A percentile compares a stretch with the other conserved stretches of the same genome.
Evolutionary conservation across 495 filamentous ascomycete species (phyloP).

Genomic region (Annulohypoxylon nitens): DNA sequence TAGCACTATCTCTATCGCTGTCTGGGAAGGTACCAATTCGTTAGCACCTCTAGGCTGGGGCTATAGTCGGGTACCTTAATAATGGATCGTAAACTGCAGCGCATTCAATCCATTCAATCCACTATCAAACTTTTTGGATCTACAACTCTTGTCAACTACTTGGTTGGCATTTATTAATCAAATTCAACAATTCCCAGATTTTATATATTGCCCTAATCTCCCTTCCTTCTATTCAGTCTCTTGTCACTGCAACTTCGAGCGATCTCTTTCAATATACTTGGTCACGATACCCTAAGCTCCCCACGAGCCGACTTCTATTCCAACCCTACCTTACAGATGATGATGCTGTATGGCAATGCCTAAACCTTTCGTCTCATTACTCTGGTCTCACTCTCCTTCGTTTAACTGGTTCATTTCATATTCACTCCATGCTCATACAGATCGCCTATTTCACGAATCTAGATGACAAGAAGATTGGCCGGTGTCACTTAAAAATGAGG

Average conservation of each 20-base stretch:
- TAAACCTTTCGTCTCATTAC: conserved; percentile 9
- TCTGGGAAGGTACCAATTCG: not conserved
- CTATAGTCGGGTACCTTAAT: not conserved
- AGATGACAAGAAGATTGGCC: conserved; percentile 22
- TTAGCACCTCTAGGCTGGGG: not conserved
- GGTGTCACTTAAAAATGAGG: conserved; percentile 4
- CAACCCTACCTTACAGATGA: conserved; percentile 12
- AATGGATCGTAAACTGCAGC: not conserved
- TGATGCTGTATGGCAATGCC: conserved; percentile 20
- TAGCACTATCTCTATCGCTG: not conserved
- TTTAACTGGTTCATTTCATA: conserved; percentile 26
- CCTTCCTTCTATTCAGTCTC: conserved; percentile 14
- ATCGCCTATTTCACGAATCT: conserved; percentile 12
- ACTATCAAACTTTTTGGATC: conserved; percentile 26
- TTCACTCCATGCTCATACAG: conserved; percentile 17
- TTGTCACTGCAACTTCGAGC: conserved; percentile 22
- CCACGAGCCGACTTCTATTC: conserved; percentile 16
- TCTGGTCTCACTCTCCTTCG: conserved; percentile 16
- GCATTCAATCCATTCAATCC: conserved; percentile 11
- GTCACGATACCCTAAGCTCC: conserved; percentile 12
- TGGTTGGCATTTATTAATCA: conserved; percentile 13
- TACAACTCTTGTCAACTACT: conserved; percentile 11
- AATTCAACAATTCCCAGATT: conserved; percentile 11
- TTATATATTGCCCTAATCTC: conserved; percentile 25
- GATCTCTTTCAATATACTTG: not conserved